phyloP scores from a whole-genome alignment of 495 filamentous ascomycete species.

The Aspergillus funiculosus region DNA sequence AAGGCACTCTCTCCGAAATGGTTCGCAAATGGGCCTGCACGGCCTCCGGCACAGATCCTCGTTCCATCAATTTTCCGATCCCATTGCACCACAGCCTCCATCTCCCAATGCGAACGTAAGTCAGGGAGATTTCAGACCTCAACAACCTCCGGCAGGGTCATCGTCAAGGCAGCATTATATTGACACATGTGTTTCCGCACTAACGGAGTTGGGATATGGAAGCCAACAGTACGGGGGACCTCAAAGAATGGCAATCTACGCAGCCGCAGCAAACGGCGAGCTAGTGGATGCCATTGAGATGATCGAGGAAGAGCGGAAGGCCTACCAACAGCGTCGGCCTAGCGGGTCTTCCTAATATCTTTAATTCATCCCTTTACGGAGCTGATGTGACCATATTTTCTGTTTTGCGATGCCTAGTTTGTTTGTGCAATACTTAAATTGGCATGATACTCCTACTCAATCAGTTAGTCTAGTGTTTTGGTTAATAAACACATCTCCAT shows the following conservation, averaged over 20 bases:
- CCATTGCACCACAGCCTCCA: background rate
- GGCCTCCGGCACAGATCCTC: conserved; percentile 3
- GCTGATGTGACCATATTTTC: background rate
- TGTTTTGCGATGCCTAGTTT: too few relatives aligned
- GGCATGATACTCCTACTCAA: too few relatives aligned
- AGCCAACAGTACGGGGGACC: conserved; percentile 35
- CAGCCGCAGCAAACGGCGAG: conserved; percentile 44
- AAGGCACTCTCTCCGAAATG: conserved; percentile 20
- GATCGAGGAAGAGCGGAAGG: conserved; percentile 51
- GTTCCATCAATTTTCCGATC: conserved; percentile 7
- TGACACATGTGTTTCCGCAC: conserved; percentile 41
- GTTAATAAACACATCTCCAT: too few relatives aligned
- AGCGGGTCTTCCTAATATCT: conserved; percentile 4
- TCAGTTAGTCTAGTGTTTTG: too few relatives aligned
- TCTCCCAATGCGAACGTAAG: background rate
- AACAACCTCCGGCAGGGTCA: background rate
- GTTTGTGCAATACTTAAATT: too few relatives aligned
- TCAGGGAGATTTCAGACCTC: background rate
- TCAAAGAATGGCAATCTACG: conserved; percentile 46
- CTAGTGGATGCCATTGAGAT: conserved; percentile 50
- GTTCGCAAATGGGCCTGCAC: conserved; percentile 7
- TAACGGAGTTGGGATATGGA: conserved; percentile 48
- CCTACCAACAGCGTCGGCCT: conserved; percentile 32
- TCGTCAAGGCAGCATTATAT: conserved; percentile 25
- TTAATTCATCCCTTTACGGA: background rate